These are phyloP conservation scores for Luzula sylvatica DNA, from an alignment of 176 grass and related monocot genomes.

Conservation along the genomic window DNA sequence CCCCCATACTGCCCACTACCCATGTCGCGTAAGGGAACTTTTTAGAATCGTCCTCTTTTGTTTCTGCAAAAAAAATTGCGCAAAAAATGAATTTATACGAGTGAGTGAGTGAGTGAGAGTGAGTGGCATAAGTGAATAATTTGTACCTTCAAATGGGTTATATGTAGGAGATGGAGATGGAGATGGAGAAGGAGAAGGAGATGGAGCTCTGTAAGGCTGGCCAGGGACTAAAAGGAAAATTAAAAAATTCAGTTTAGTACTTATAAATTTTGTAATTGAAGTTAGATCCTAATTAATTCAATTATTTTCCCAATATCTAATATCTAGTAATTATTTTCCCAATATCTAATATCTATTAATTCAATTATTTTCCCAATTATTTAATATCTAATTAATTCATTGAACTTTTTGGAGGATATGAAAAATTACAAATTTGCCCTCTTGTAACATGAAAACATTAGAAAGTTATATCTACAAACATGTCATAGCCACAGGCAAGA, in stretches of 20 bases:
- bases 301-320: background rate
- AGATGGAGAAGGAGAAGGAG: slow-evolving; percentile 36
- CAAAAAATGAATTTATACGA: slow-evolving; percentile 5
- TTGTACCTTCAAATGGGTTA: slow-evolving; percentile 46
- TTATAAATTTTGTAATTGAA: no score
- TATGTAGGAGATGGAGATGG: slow-evolving; percentile 42
- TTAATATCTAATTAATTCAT: no score
- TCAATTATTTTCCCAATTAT: background rate
- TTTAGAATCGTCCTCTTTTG: slow-evolving; percentile 31
- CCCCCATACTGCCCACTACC: slow-evolving; percentile 89
- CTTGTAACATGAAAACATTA: no score
- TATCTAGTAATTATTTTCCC: slow-evolving; percentile 13
- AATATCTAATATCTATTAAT: background rate
- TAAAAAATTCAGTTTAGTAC: background rate
- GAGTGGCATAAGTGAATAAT: background rate
- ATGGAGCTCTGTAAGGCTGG: slow-evolving; percentile 32
- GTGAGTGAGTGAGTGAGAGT: no score
- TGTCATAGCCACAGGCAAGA: background rate
- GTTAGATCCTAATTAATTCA: background rate
- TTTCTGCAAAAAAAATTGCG: slow-evolving; percentile 34
- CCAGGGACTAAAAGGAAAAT: slow-evolving; percentile 58
- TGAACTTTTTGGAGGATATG: no score
- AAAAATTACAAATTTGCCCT: no score
- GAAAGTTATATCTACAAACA: background rate
- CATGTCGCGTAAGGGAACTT: slow-evolving; percentile 91